A percentile compares a stretch with the other conserved stretches of the same genome.
Evolutionary conservation across 2,329 filamentous ascomycete genomes (phyloP).

Genomic region (Diplocarpon rosae): DNA sequence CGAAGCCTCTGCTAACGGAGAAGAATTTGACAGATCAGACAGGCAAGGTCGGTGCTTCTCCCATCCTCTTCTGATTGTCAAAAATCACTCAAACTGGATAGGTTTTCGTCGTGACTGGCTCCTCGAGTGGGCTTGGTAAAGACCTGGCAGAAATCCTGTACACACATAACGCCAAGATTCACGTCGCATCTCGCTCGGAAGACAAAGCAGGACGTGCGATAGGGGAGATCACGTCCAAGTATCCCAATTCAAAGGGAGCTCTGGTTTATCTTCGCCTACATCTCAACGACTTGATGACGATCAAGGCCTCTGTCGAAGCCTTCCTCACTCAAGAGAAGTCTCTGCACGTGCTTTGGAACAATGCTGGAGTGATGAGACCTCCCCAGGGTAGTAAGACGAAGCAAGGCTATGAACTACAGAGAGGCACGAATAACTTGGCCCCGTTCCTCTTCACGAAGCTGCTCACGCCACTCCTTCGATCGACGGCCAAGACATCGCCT

Average conservation of each 20-base stretch:
- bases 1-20: constrained; percentile 5
- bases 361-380: constrained; percentile 30
- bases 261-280: constrained; percentile 29
- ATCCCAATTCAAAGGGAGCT: constrained; percentile 23
- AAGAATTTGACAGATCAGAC: constrained; percentile 6
- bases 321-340: constrained; percentile 28
- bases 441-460: constrained; percentile 29
- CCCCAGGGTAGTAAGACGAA: constrained; percentile 10
- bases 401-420: constrained; percentile 28
- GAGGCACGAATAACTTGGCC: constrained; percentile 28
- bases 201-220: constrained; percentile 30
- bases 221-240: constrained; percentile 26
- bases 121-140: constrained; percentile 29
- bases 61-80: not conserved
- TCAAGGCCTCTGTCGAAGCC: constrained; percentile 28
- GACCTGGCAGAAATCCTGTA: constrained; percentile 30
- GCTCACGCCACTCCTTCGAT: constrained; percentile 24
- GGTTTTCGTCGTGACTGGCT: constrained; percentile 29
- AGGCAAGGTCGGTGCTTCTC: constrained; percentile 3
- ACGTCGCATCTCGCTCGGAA: constrained; percentile 31
- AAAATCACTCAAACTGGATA: not conserved
- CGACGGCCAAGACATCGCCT: constrained; percentile 18
- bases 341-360: constrained; percentile 32
- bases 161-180: constrained; percentile 31
- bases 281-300: constrained; percentile 29